Conservation (phyloP, 495 filamentous ascomycete species). For the Aspergillus incahuasiensis region DNA sequence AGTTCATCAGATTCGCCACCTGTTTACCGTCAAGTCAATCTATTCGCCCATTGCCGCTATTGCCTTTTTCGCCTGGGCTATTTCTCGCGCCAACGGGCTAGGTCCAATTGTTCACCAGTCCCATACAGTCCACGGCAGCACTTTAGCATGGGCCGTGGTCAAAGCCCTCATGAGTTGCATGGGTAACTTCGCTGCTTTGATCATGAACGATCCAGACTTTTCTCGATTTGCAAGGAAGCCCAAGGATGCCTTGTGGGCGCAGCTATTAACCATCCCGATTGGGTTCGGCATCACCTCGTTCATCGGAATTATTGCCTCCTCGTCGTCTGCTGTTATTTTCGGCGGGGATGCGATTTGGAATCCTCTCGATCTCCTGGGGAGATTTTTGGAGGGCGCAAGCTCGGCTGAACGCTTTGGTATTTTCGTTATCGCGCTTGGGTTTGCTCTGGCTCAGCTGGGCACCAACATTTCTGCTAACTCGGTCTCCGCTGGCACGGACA, state of each 20-base stretch:
- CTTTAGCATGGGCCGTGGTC: constrained; percentile 75
- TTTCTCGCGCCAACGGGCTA: constrained; percentile 75
- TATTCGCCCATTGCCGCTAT: constrained; percentile 81
- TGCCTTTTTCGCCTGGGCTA: constrained; percentile 86
- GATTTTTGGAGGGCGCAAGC: constrained; percentile 70
- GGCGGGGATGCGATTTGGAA: constrained; percentile 76
- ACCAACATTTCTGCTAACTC: constrained; percentile 94
- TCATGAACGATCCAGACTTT: constrained; percentile 82
- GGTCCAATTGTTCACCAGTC: constrained; percentile 80
- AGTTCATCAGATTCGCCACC: constrained; percentile 60
- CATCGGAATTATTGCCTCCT: constrained; percentile 91
- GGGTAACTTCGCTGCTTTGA: constrained; percentile 86
- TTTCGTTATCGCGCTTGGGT: constrained; percentile 79
- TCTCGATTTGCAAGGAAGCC: constrained; percentile 79
- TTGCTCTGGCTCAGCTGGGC: constrained; percentile 81
- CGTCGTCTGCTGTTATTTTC: constrained; percentile 75
- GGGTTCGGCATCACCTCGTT: constrained; percentile 88
- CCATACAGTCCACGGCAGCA: constrained; percentile 57
- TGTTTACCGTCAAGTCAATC: constrained; percentile 88
- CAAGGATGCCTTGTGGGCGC: constrained; percentile 81
- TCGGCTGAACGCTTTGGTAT: constrained; percentile 79
- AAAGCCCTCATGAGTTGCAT: constrained; percentile 83
- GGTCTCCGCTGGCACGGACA: constrained; percentile 82
- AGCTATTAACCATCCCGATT: constrained; percentile 79
- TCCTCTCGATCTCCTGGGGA: constrained; percentile 68